Base-by-base conservation (phyloP, 2,329 filamentous ascomycete genomes). In the Fusarium sp. region DNA sequence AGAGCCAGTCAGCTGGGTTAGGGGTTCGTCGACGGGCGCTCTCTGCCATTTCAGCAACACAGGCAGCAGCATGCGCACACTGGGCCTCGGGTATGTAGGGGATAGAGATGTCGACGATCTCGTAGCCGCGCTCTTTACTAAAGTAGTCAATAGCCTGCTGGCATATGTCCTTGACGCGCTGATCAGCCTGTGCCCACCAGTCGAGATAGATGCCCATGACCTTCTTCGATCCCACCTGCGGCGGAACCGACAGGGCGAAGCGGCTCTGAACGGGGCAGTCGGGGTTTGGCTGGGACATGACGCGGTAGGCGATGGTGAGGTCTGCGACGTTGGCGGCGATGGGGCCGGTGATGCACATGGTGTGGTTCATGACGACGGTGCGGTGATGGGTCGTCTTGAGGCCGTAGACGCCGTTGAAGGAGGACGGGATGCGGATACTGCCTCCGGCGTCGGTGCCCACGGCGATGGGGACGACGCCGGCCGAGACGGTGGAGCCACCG, bases 371-470 rank as follows among this genome's bases (percentile, higher is more conserved):
- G 55, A 77, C 80, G 39, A 84, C 84, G 6, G 91, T 84, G 34
- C 92, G 88, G 70, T 89, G 85, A 72, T 95, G 90, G 0, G 86
- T 88, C 1, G 91, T 81, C 76, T 97, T 96, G 56, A 97, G 81
- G 3, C 92, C 92, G 75, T 90, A 96, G 22, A 92, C 77, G 44
- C 92, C 91, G 73, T 91, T 95, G 78, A 91, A 94, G 29, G 84
- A 83, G 1, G 88, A 79, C 0, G 92, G 92, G 34, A 95, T 85
- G 35, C 92, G 87, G 53, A 92, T 85, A 58, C 88, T 91, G 58
- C 91, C 91, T 34, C 91, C 90, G 2, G 90, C 89, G 68, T 94
- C 91, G 6, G 88, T 89, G 34, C 91, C 92, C 25, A 93, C 80
- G 1, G 86, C 85, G 60, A 92, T 87, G n/a, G 91, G 91, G 3